Conservation (phyloP, 345 rosid genomes). For the Gossypium thurberi region DNA sequence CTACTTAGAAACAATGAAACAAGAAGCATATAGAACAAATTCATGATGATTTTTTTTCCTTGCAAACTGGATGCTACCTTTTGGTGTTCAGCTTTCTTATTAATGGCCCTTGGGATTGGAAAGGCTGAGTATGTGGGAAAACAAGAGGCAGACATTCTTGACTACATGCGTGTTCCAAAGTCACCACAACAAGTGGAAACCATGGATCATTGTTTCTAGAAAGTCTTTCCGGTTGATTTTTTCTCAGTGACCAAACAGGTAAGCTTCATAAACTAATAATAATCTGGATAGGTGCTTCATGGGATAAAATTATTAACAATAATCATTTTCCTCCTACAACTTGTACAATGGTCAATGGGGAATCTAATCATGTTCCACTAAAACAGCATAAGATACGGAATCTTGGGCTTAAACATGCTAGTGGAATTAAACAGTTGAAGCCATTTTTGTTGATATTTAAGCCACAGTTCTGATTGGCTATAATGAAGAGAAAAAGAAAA, state of each 20-base stretch:
- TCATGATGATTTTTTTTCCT: neutral
- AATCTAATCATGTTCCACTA: neutral
- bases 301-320: neutral
- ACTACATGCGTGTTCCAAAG: neutral
- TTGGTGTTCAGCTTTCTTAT: neutral
- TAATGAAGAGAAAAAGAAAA: neutral
- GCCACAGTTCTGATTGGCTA: neutral
- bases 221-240: neutral
- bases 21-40: neutral
- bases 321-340: neutral
- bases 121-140: neutral
- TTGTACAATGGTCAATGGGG: neutral
- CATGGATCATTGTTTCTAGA: neutral
- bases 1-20: constrained; percentile 16
- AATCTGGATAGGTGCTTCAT: neutral
- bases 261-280: neutral
- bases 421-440: neutral
- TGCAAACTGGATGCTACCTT: neutral
- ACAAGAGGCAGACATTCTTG: neutral
- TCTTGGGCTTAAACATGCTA: too few species aligned
- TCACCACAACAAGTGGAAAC: neutral
- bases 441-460: neutral
- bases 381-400: neutral
- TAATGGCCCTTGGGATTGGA: neutral
- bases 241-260: neutral